These are phyloP conservation scores for Aspergillus flavus DNA, from an alignment of 2,329 filamentous ascomycete genomes.

Conservation along the genomic window DNA sequence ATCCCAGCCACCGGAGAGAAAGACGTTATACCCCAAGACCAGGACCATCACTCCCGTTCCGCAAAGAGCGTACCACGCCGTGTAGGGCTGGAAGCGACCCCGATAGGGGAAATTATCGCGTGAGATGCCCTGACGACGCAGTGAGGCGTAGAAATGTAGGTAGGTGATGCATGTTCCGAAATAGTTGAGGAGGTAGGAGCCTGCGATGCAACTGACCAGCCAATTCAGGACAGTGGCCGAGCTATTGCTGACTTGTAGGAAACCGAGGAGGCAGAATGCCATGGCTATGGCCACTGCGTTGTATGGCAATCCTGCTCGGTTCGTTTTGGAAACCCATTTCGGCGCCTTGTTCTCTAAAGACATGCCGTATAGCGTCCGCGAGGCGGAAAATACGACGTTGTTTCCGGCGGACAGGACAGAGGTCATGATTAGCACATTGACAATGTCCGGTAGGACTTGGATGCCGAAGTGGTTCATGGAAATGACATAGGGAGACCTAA, in stretches of 20 bases:
- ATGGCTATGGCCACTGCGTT: constrained; percentile 68
- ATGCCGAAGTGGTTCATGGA: constrained; percentile 68
- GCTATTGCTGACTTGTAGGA: constrained; percentile 67
- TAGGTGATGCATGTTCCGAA: constrained; percentile 69
- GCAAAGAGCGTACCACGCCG: constrained; percentile 65
- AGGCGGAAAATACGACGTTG: constrained; percentile 65
- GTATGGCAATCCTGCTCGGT: constrained; percentile 66
- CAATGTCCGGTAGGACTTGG: constrained; percentile 63
- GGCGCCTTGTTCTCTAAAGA: constrained; percentile 67
- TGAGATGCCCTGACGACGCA: constrained; percentile 67
- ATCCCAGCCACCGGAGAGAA: constrained; percentile 66
- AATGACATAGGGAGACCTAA: constrained; percentile 62
- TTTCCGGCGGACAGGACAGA: constrained; percentile 68
- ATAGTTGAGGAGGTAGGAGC: constrained; percentile 34
- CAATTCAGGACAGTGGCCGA: constrained; percentile 63
- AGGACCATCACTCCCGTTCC: constrained; percentile 69
- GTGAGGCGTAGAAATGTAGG: constrained; percentile 69
- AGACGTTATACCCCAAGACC: constrained; percentile 72
- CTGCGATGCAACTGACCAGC: constrained; percentile 35
- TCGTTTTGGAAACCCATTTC: constrained; percentile 49
- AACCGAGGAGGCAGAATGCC: constrained; percentile 67
- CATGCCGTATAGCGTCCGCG: constrained; percentile 65
- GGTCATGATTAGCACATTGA: constrained; percentile 70
- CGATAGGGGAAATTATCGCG: constrained; percentile 70
- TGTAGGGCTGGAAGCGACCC: constrained; percentile 68